Percentiles rank a stretch among this genome's conserved stretches.
Evolutionary conservation across 345 rosid species (phyloP).

Genomic region (Sisymbrium irio): DNA sequence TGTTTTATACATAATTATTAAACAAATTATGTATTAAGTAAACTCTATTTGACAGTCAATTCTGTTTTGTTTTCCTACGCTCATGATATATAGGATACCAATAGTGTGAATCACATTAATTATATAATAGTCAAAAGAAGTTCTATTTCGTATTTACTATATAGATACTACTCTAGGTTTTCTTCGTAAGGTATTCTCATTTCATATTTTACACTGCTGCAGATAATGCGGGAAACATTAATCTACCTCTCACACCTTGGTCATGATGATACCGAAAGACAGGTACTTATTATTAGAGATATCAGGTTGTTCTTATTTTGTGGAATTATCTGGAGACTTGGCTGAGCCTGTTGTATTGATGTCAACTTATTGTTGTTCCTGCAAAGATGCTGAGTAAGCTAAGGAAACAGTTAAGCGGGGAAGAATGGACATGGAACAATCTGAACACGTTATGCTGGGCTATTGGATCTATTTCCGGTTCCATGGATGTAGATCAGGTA

Average conservation of each 20-base stretch:
- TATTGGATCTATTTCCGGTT: slow-evolving; percentile 97
- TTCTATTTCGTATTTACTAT: neutral
- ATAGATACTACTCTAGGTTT: neutral
- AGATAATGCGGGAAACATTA: slow-evolving; percentile 97
- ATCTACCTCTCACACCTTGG: slow-evolving; percentile 94
- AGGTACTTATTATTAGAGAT: slow-evolving; percentile 47
- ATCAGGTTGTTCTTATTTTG: slow-evolving; percentile 3
- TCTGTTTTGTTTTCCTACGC: neutral
- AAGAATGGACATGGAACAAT: slow-evolving; percentile 98
- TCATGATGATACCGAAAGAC: slow-evolving; percentile 97
- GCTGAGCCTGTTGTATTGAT: slow-evolving; percentile 18
- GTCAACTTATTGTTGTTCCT: slow-evolving; percentile 5
- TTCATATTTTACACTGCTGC: slow-evolving; percentile 13
- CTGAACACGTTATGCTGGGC: slow-evolving; percentile 98
- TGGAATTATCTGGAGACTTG: neutral
- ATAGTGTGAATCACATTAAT: neutral
- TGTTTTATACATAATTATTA: slow-evolving; percentile 2
- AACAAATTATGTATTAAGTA: neutral
- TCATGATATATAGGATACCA: neutral
- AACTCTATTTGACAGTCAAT: neutral
- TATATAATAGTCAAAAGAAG: neutral
- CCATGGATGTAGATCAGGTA: slow-evolving; percentile 98
- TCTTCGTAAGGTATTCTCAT: neutral
- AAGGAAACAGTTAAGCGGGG: slow-evolving; percentile 88
- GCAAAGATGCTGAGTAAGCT: slow-evolving; percentile 88